These are phyloP conservation scores for Tuber melanosporum DNA, from an alignment of 495 filamentous ascomycete species.

Conservation along the genomic window DNA sequence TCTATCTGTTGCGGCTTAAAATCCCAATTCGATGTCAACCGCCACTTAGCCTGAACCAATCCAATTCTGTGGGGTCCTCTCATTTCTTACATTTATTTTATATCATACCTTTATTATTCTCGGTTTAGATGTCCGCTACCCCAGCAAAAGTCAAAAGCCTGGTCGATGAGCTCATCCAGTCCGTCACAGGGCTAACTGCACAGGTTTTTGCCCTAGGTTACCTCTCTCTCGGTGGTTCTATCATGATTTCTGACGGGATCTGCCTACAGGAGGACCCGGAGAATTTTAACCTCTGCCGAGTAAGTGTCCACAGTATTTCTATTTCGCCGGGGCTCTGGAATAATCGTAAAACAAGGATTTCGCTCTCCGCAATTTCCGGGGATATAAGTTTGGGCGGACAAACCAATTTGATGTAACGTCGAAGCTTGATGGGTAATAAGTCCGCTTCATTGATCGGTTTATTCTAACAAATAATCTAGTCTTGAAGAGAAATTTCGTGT, in stretches of 20 bases:
- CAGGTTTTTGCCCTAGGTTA: slow-evolving; percentile 13
- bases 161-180: slow-evolving; percentile 26
- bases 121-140: slow-evolving; percentile 26
- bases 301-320: slow-evolving; percentile 42
- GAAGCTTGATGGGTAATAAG: slow-evolving; percentile 56
- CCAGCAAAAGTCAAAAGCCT: slow-evolving; percentile 30
- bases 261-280: slow-evolving; percentile 43
- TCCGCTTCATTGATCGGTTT: background rate
- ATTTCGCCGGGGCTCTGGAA: slow-evolving; percentile 41
- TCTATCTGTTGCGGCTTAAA: background rate
- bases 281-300: slow-evolving; percentile 48
- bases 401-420: slow-evolving; percentile 82
- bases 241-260: slow-evolving; percentile 10
- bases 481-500: slow-evolving; percentile 84
- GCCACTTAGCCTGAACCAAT: background rate
- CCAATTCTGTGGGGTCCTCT: background rate
- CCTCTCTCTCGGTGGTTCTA: background rate
- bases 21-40: background rate
- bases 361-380: slow-evolving; percentile 52
- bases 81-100: background rate
- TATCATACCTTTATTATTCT: background rate
- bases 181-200: slow-evolving; percentile 27
- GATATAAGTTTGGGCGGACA: slow-evolving; percentile 60
- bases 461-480: slow-evolving; percentile 7
- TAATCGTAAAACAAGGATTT: slow-evolving; percentile 47